Base-by-base conservation (phyloP, 495 filamentous ascomycete species). In the Talaromyces proteolyticus region DNA sequence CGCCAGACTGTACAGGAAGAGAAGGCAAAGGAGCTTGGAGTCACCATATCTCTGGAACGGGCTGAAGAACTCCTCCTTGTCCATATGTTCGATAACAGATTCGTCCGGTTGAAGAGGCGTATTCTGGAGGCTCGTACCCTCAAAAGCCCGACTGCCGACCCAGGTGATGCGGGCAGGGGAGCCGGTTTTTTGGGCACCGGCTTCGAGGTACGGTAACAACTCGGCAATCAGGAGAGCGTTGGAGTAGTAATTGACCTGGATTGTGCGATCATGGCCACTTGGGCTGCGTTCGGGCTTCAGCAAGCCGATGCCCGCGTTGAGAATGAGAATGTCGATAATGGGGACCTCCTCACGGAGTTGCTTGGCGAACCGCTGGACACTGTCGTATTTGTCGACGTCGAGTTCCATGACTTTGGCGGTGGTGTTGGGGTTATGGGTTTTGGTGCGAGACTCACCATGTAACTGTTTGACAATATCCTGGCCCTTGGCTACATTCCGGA, bases 181-280 rank as follows among this genome's bases (percentile, higher is more conserved):
- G 12, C 55, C 51, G 2, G 47, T 49, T 39, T 48, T 57, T 20
- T 51, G 43, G 1, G 58, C 60, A 0, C 63, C 43, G 8, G 48
- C 36, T 50, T 63, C 24, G 5, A 69, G 63, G 29, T 58, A 48
- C 7, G 67, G 67, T 11, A 70, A 43, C n/a, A 70, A 56, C 34
- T 56, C 53, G 0, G 63, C 39, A 6, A 63, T 21, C 17, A 71
- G 47, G 6, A 71, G 52, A 20, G 57, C 59, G 47, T 66, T 64
- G 16, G 67, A 66, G 38, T 53, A 52, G 47, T 65, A 60, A 39
- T 70, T 72, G 46, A 70, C 59, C 45, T 69, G 67, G 14, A 59
- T 38, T 12, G 48, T 51, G 4, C 51, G 46, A 37, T 69, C 63
- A 44, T 70, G 65, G 23, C 67, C 68, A 20, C 25, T 54, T 12